Percentiles rank a stretch among this genome's conserved stretches.
These are phyloP conservation scores for Vinca minor DNA, from an alignment of 257 asterid species.

Conservation along the genomic window DNA sequence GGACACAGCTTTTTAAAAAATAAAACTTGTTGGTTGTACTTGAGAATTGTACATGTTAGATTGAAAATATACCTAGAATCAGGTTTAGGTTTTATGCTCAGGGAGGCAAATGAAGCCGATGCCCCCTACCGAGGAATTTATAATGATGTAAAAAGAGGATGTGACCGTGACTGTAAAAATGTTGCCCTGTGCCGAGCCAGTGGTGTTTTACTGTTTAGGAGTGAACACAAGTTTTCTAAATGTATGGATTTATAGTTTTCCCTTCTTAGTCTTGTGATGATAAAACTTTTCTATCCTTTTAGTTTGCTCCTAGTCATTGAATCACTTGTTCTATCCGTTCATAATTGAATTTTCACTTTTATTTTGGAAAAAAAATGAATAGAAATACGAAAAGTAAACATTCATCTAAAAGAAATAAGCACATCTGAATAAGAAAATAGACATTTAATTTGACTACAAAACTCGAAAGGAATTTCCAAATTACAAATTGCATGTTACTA, in stretches of 20 bases:
- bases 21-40: constrained; percentile 38
- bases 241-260: constrained; percentile 21
- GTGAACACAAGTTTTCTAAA: constrained; percentile 6
- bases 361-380: no score
- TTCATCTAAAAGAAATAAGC: no score
- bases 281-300: neutral
- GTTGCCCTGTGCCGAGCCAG: constrained; percentile 25
- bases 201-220: constrained; percentile 17
- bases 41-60: constrained; percentile 51
- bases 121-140: constrained; percentile 34
- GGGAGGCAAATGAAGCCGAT: constrained; percentile 31
- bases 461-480: no score
- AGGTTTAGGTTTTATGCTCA: constrained; percentile 30
- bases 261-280: constrained; percentile 6
- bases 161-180: constrained; percentile 28
- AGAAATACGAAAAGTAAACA: no score
- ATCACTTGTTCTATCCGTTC: neutral
- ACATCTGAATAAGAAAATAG: no score
- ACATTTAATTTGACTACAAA: no score
- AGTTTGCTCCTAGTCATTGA: neutral
- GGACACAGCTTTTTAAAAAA: constrained; percentile 29
- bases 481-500: no score
- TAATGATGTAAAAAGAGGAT: constrained; percentile 32
- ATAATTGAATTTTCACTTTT: neutral
- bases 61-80: constrained; percentile 37